Percentiles rank a stretch among this genome's conserved stretches.
These are phyloP conservation scores for Centaurea solstitialis DNA, from an alignment of 129 eudicot species.

Conservation along the genomic window DNA sequence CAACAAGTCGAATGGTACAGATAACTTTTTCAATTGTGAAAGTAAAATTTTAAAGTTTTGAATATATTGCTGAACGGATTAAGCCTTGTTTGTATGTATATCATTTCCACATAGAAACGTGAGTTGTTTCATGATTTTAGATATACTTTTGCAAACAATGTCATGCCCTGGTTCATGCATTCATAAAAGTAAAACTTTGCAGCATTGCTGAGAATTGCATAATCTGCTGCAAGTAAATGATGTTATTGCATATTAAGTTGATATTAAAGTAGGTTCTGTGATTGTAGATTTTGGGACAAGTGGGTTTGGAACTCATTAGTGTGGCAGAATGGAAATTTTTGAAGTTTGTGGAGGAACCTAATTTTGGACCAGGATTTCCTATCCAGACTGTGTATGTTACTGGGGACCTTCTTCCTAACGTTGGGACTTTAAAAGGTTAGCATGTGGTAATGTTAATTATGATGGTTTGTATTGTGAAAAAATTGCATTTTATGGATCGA, in stretches of 20 bases:
- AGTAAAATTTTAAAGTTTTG: not conserved
- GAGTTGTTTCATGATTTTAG: not conserved
- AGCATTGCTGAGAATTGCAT: not conserved
- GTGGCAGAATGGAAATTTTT: conserved; percentile 55
- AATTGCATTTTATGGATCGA: not conserved
- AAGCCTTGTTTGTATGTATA: too few relatives aligned
- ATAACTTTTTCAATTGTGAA: too few relatives aligned
- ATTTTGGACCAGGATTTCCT: conserved; percentile 76
- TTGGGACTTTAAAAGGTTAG: conserved; percentile 59
- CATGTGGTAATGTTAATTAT: not conserved
- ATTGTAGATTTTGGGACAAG: conserved; percentile 59
- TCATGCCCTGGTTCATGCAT: not conserved
- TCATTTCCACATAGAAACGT: not conserved
- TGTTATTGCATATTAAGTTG: not conserved
- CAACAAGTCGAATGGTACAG: not conserved
- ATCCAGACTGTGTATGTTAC: conserved; percentile 57
- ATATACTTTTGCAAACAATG: not conserved
- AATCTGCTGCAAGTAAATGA: not conserved
- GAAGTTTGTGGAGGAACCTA: conserved; percentile 81
- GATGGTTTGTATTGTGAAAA: not conserved
- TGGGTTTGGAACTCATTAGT: conserved; percentile 39
- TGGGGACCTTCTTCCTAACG: conserved; percentile 33
- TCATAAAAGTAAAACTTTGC: not conserved
- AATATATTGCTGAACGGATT: too few relatives aligned
- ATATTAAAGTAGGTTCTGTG: not conserved